Evolutionary conservation across 805 yeast genomes (phyloP), one percentile per base, ranked within the genome.

Genomic region (Yarrowia osloensis): DNA sequence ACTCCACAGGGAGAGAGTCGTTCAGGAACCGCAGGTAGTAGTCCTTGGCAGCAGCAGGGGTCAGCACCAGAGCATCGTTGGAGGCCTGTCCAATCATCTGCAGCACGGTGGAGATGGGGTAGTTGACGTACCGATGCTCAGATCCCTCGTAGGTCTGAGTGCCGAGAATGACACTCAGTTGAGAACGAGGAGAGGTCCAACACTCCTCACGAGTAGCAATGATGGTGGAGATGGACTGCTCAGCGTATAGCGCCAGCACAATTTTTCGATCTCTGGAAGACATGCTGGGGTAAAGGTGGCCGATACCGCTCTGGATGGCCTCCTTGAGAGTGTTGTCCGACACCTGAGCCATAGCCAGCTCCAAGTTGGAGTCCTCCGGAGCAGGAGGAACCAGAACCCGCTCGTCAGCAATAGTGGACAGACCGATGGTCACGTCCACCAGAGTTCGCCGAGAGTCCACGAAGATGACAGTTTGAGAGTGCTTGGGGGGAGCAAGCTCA

Each of bases 1-100:
- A 91, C 75, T 96, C 99, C 29, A 91, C 79, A 0, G 98, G 98
- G 13, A 91, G 75, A 0, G 97, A 85, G 69, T 89, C 91, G 17
- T 79, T 81, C 63, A 95, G 73, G 74, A 93, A 90, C 72, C 87
- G 86, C 65, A 82, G 84, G 75, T 89, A 91, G 73, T 89, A 93
- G 0, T 81, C 83, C 28, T 84, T 77, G 71, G 82, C 86, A 2
- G 85, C 73, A 0, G 82, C 70, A 57, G 82, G 83, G 0, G 97
- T 88, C 68, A 86, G 80, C 4, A 94, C 78, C 39, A 84, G 70
- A 0, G 82, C 88, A 0, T 77, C 75, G 2, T 74, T 75, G 11
- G 72, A 69, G 6, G 73, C 70, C 19, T 71, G 70, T 19, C 76
- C 76, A 22, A 74, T 66, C 74, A 76, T 72, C 50, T 74, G 73